phyloP scores from a whole-genome alignment of 305 asterid species.

The Withania somnifera region DNA sequence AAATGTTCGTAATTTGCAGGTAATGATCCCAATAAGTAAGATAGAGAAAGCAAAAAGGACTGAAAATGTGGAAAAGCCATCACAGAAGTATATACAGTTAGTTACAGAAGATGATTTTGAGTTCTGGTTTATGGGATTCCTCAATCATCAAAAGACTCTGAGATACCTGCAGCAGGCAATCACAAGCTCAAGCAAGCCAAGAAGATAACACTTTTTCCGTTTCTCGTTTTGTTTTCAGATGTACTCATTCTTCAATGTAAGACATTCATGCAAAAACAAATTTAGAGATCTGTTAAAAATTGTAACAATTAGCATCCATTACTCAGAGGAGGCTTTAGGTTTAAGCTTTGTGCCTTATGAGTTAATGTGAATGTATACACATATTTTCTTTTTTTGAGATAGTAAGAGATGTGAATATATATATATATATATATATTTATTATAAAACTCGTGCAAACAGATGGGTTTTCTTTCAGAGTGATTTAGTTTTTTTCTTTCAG shows the following conservation, averaged over 20 bases:
- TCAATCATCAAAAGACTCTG: neutral
- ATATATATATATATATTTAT: neutral
- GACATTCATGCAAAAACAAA: neutral
- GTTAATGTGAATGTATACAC: neutral
- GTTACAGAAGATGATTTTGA: conserved; percentile 10
- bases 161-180: neutral
- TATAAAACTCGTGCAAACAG: neutral
- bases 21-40: conserved; percentile 4
- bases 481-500: neutral
- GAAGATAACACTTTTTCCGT: neutral
- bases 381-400: neutral
- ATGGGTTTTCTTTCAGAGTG: neutral
- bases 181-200: neutral
- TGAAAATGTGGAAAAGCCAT: conserved; percentile 12
- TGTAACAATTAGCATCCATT: neutral
- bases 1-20: neutral
- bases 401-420: neutral
- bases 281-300: neutral
- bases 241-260: neutral
- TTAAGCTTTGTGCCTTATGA: neutral
- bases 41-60: conserved; percentile 1
- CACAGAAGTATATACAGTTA: conserved; percentile 6
- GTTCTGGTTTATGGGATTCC: conserved; percentile 16
- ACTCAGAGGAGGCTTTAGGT: neutral
- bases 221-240: neutral